Percentiles rank a stretch among this genome's conserved stretches.
These are phyloP conservation scores for Paramyrothecium roridum DNA, from an alignment of 2,329 filamentous ascomycete species.

Conservation along the genomic window DNA sequence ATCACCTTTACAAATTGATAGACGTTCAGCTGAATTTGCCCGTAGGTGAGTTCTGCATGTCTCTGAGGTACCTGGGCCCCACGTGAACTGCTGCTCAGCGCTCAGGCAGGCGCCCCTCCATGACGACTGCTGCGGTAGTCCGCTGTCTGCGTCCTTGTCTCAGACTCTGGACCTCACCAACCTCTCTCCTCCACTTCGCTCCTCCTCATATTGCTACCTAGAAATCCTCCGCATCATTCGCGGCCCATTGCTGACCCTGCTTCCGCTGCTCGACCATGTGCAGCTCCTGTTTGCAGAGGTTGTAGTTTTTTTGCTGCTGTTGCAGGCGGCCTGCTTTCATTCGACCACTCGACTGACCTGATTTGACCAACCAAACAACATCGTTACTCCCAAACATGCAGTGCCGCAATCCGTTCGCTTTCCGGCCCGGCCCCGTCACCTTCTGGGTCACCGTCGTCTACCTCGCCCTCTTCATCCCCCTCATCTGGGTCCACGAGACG, in stretches of 20 bases:
- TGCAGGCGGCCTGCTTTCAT: background rate
- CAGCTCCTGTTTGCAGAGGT: background rate
- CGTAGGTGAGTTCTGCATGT: too few relatives aligned
- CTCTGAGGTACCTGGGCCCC: too few relatives aligned
- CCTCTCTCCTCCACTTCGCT: background rate
- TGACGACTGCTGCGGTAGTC: background rate
- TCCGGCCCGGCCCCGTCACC: conserved; percentile 77
- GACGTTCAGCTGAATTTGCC: too few relatives aligned
- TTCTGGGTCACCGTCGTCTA: conserved; percentile 76
- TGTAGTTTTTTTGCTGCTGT: background rate
- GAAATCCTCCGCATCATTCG: too few relatives aligned
- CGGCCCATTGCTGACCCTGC: too few relatives aligned
- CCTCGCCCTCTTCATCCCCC: conserved; percentile 69
- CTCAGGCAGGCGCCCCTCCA: background rate
- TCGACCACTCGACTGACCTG: background rate
- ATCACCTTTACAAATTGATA: too few relatives aligned
- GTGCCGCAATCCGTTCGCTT: conserved; percentile 61
- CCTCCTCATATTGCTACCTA: background rate
- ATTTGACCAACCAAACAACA: too few relatives aligned
- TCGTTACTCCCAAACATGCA: conserved; percentile 22
- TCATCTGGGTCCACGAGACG: conserved; percentile 71
- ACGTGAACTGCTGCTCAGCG: too few relatives aligned
- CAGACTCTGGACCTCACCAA: background rate
- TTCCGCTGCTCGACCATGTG: background rate
- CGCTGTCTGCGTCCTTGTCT: background rate